Base-by-base conservation (phyloP, 371 early-diverging fungal genomes). In the Syncephalis plumigaleata region DNA sequence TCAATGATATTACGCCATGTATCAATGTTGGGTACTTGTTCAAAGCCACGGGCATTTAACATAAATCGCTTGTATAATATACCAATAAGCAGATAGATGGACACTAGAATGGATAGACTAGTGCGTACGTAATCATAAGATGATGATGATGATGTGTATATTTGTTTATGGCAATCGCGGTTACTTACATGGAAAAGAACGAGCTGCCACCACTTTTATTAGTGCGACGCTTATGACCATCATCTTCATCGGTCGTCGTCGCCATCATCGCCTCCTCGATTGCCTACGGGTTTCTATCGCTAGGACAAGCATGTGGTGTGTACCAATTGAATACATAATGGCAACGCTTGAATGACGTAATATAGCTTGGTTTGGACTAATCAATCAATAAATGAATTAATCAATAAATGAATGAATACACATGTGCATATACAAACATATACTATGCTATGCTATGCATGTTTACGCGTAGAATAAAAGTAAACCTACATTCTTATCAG, bases 171-270 rank as follows among this genome's bases (percentile, higher is more conserved):
- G 24, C 43, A 13, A n/a, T n/a, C n/a, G n/a, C n/a, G n/a, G n/a
- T n/a, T 13, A 43, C 43, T 43, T 43, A 43, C 43, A 43, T 43
- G 15, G 43, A 18, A 20, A 43, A 43, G 43, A 43, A 22, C 20
- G 43, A 18, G 4, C 31, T 31, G 31, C 43, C 43, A 20, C 43
- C 43, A 22, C 43, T 22, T 24, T 22, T 13, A 18, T 43, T 20
- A 1, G 17, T 17, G 43, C 43, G 3, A 22, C 4, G 8, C n/a
- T 40, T 3, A 18, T 40, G 40, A 21, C 8, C 40, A 3, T 18
- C 40, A n/a, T n/a, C n/a, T n/a, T n/a, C n/a, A n/a, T n/a, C n/a
- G n/a, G 31, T 31, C 31, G 7, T 31, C 31, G 31, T 31, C 31
- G 11, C 7, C 11, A 31, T 31, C 31, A 7, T 11, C 31, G 11